A percentile compares a stretch with the other conserved stretches of the same genome.
Evolutionary conservation across 2,329 filamentous ascomycete species (phyloP).

Genomic region (Trichoderma koningii): DNA sequence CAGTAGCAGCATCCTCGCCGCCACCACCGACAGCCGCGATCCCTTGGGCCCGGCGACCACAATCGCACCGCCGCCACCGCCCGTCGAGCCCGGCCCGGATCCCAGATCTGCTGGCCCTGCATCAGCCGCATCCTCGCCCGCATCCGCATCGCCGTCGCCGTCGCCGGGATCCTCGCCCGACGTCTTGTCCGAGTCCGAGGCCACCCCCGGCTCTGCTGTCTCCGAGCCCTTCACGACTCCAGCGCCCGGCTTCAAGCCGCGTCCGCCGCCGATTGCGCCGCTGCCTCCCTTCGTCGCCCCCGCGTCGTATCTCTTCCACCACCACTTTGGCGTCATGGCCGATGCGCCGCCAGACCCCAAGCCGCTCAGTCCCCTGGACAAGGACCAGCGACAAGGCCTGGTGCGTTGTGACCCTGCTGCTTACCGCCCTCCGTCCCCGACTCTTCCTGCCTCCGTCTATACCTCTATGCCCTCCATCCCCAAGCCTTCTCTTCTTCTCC

Average conservation of each 20-base stretch:
- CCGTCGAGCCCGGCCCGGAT: neutral
- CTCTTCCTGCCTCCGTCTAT: neutral
- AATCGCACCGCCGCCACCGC: neutral
- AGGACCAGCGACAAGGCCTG: slow-evolving; percentile 76
- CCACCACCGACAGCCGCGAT: neutral
- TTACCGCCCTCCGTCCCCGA: neutral
- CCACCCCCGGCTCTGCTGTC: neutral
- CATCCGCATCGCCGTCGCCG: too few species aligned
- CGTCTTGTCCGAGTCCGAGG: neutral
- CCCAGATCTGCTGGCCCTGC: slow-evolving; percentile 1
- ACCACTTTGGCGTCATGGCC: slow-evolving; percentile 41
- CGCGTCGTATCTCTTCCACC: slow-evolving; percentile 56
- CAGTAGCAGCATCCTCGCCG: neutral
- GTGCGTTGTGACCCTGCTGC: slow-evolving; percentile 50
- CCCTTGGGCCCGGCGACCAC: neutral
- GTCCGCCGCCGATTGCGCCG: slow-evolving; percentile 13
- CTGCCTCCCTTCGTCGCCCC: slow-evolving; percentile 62
- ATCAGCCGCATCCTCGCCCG: neutral
- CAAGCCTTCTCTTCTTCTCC: neutral
- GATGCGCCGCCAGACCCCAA: slow-evolving; percentile 30
- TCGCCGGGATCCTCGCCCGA: too few species aligned
- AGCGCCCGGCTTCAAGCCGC: slow-evolving; percentile 25
- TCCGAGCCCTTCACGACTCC: slow-evolving; percentile 22
- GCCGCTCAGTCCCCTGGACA: slow-evolving; percentile 63
- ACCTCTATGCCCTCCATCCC: neutral